A percentile compares a stretch with the other conserved stretches of the same genome.
Conservation (phyloP, 768 basidiomycete genomes). For the Kwoniella dendrophila region DNA sequence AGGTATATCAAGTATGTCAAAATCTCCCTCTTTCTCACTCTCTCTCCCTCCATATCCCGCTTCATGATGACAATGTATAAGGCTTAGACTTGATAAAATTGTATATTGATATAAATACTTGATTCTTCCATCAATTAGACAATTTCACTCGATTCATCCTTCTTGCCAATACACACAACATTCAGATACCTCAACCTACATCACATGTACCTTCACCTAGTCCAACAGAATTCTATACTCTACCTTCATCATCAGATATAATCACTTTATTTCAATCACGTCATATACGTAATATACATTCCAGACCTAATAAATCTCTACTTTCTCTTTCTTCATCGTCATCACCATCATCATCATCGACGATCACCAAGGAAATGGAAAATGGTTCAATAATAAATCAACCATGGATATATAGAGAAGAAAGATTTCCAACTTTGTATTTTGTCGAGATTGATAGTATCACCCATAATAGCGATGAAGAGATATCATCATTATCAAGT, state of each 20-base stretch:
- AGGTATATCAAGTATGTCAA: slow-evolving; percentile 36
- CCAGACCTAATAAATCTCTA: slow-evolving; percentile 11
- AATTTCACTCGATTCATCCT: slow-evolving; percentile 54
- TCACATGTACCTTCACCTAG: background rate
- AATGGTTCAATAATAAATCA: background rate
- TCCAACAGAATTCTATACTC: slow-evolving; percentile 14
- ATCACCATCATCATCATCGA: background rate
- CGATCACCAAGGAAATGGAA: background rate
- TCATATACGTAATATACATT: slow-evolving; percentile 1
- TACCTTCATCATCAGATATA: slow-evolving; percentile 4
- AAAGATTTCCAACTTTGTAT: slow-evolving; percentile 17
- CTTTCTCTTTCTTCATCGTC: too few species aligned
- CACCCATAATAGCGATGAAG: background rate
- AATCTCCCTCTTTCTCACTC: background rate
- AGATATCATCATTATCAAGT: background rate
- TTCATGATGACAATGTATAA: background rate
- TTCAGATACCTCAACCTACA: background rate
- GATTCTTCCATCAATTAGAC: slow-evolving; percentile 22
- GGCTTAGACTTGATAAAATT: background rate
- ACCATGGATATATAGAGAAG: background rate
- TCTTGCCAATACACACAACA: slow-evolving; percentile 14
- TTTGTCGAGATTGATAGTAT: slow-evolving; percentile 5
- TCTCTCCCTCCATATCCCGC: background rate
- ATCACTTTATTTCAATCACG: background rate
- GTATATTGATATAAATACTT: background rate